Evolutionary conservation across 805 yeast species (phyloP), one percentile per base, ranked within the genome.

Genomic region (Kazachstania viticola): DNA sequence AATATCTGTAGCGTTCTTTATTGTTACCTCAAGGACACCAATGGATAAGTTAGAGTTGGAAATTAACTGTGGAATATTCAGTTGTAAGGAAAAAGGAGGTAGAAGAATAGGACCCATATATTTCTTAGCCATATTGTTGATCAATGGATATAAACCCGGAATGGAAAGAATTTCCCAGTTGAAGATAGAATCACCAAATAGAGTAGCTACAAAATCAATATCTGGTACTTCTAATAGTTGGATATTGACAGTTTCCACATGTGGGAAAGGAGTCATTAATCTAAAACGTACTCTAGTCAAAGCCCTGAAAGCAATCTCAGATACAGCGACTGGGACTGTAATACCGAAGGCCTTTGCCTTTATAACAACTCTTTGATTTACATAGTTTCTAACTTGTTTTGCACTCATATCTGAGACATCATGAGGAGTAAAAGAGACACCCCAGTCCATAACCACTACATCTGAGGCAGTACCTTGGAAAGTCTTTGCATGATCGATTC

Each of bases 391-490:
- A 57, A 79, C 54, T 55, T 87, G 95, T 48, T 87, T 82, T 21
- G 73, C 72, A 35, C 84, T 83, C 41, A 83, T 62, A 56, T 88
- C 98, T 30, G 78, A 78, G 29, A 71, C 54, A 21, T 84, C 79
- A 56, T 82, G 82, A n/a, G 98, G 97, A 15, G 81, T 79, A 62
- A 85, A 81, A 1, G 94, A 80, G 29, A 79, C 71, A 27, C 76
- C 77, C 95, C 95, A 85, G 56, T 88, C 97, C 95, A 91, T 88
- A 33, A 91, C 95, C 9, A 85, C 91, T 34, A 88, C 78, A 49
- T 87, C 95, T 40, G 79, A 81, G 21, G 73, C 74, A 13, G 95
- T 85, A 41, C 87, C 80, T 25, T 77, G 79, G 48, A 84, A 71
- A 2, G 95, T 81, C 51, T 88, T 80, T 14, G 88, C 95, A 42